Base-by-base conservation (phyloP, 2,329 filamentous ascomycete genomes). In the Bipolaris zeicola region DNA sequence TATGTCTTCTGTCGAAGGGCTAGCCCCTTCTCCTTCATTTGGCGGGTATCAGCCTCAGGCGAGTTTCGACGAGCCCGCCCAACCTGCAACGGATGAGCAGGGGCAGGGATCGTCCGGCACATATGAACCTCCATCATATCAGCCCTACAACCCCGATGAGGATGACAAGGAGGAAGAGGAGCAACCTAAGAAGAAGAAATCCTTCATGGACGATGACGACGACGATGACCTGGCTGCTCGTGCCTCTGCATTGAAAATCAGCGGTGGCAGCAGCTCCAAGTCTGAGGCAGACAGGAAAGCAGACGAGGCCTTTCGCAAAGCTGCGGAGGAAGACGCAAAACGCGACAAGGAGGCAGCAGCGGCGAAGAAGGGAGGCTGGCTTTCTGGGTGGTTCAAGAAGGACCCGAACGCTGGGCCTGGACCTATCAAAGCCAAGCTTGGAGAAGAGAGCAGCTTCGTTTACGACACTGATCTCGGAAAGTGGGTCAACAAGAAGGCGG, bases 391-490 rank as follows among this genome's bases (percentile, higher is more conserved):
- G 92, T 96, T 96, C 63, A 89, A 89, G 67, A 84, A 84, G 63
- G 85, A 87, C 67, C 88, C 90, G 73, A 85, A 89, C 66, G 75
- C 82, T n/a, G 63, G 78, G n/a, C 78, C 77, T 3, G 79, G 77
- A n/a, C 86, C 93, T n/a, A 91, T 97, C 74, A 87, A 86, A 66
- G 95, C 96, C 60, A 99, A 99, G 71, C 85, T 99, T 7, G 96
- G 94, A 59, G 96, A 99, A 76, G 87, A 95, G 71, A 96, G 87
- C 75, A 92, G 88, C 43, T 97, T 99, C 76, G 89, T 94, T 65
- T 99, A 95, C 70, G 95, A 99, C 71, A 90, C 92, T 2, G 91
- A 97, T n/a, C 84, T 96, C 50, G 96, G 96, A 81, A 92, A 95
- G 74, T 99, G 96, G 96, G 83, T 99, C 74, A 98, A 99, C 81